Base-by-base conservation (phyloP, 1,139 yeast genomes). In the Protomyces pachydermus region DNA sequence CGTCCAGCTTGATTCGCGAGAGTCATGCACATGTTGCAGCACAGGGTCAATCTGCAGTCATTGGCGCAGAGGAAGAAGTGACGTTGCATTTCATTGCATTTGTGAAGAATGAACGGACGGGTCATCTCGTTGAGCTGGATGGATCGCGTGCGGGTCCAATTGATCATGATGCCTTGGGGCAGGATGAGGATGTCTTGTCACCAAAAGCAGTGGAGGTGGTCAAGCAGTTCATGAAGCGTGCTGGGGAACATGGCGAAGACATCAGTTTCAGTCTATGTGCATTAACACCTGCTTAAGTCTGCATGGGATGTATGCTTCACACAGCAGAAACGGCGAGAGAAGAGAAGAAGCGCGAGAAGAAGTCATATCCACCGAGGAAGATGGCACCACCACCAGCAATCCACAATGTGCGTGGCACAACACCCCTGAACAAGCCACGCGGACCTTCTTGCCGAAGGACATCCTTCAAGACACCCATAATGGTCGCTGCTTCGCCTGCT, bases 381-480 rank as follows among this genome's bases (percentile, higher is more conserved):
- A 95, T 90, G 35, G 98, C 97, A 25, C 99, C 99, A 20, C 99
- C 99, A 3, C 96, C 95, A 77, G 96, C 86, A 67, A 93, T 93
- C 98, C 98, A 93, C 83, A 88, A 81, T 0, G 97, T 91, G 73
- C 98, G 80, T 1, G 98, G 98, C 0, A 96, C 97, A 50, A 91
- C 81, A 4, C 98, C 98, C 61, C 82, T 82, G 73, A 84, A 82
- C 69, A 93, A 89, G 0, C 87, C 91, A 5, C 73, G 69, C 57
- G 78, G 74, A 0, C 96, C 96, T 71, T 88, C 96, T 64, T 86
- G 88, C 42, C 73, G 74, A 34, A 57, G 14, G 32, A 57, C 51
- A 12, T 46, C 45, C 9, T 12, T 8, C 20, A 57, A 25, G 16
- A 50, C 56, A 10, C 35, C 51, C 16, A 81, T 73, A 64, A 91